These are phyloP conservation scores for Neoboletus brunneissimus DNA, from an alignment of 768 basidiomycete genomes.

Conservation along the genomic window DNA sequence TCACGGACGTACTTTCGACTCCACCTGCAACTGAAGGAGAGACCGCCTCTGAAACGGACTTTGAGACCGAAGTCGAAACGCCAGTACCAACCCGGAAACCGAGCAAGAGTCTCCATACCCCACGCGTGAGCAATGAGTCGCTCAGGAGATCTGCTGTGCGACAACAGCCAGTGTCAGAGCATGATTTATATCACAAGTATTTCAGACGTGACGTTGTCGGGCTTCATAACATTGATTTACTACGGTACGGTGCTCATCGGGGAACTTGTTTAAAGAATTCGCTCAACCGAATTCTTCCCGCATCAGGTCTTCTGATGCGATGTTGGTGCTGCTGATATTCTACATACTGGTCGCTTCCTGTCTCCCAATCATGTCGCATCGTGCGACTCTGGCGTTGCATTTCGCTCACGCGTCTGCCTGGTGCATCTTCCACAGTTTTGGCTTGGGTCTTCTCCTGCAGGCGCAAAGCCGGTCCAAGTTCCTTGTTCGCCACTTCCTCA, in stretches of 20 bases:
- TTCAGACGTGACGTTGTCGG: constrained; percentile 86
- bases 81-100: constrained; percentile 28
- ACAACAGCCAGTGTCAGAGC: constrained; percentile 54
- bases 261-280: constrained; percentile 1
- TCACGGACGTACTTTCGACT: constrained; percentile 42
- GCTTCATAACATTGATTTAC: constrained; percentile 76
- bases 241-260: constrained; percentile 55
- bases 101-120: not conserved
- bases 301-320: constrained; percentile 77
- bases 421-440: constrained; percentile 86
- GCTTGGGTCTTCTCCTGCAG: constrained; percentile 77
- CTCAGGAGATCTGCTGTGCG: not conserved
- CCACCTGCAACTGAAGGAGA: constrained; percentile 71
- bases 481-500: constrained; percentile 89
- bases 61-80: constrained; percentile 59
- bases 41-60: constrained; percentile 68
- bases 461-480: constrained; percentile 86
- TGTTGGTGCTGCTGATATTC: constrained; percentile 68
- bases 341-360: constrained; percentile 64
- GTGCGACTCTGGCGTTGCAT: constrained; percentile 58
- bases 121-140: constrained; percentile 5
- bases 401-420: constrained; percentile 82
- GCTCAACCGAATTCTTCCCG: constrained; percentile 21
- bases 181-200: constrained; percentile 87
- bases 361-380: constrained; percentile 54